Conservation (phyloP, 1,284 basidiomycete species). For the Boletus calvinii region DNA sequence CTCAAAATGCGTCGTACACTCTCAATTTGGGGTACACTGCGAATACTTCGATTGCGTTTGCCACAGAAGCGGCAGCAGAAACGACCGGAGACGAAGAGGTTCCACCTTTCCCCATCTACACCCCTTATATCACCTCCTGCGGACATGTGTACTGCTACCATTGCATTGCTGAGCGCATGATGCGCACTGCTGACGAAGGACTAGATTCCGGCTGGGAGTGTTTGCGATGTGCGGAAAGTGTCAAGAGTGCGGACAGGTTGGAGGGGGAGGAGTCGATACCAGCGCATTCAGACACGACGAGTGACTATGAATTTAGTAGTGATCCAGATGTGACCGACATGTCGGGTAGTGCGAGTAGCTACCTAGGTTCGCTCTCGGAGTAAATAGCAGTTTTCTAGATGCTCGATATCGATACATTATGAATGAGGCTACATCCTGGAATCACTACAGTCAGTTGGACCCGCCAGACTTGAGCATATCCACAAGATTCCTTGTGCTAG, state of each 20-base stretch:
- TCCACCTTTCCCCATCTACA: slow-evolving; percentile 63
- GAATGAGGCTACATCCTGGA: slow-evolving; percentile 6
- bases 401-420: slow-evolving; percentile 15
- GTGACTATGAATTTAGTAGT: slow-evolving; percentile 59
- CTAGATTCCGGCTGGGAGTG: slow-evolving; percentile 74
- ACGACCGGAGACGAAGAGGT: slow-evolving; percentile 17
- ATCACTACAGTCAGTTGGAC: slow-evolving; percentile 11
- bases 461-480: slow-evolving; percentile 29
- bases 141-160: slow-evolving; percentile 87
- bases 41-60: slow-evolving; percentile 42
- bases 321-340: slow-evolving; percentile 42
- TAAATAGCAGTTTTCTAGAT: slow-evolving; percentile 9
- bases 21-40: slow-evolving; percentile 54
- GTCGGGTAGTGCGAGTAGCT: slow-evolving; percentile 35
- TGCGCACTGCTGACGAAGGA: slow-evolving; percentile 66
- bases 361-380: slow-evolving; percentile 32
- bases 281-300: slow-evolving; percentile 35
- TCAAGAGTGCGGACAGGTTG: slow-evolving; percentile 55
- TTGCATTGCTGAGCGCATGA: slow-evolving; percentile 80
- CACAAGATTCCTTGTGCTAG: slow-evolving; percentile 24
- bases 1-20: slow-evolving; percentile 66
- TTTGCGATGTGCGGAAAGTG: slow-evolving; percentile 66
- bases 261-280: slow-evolving; percentile 27
- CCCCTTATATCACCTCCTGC: slow-evolving; percentile 73
- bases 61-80: slow-evolving; percentile 8